Percentiles rank a stretch among this genome's conserved stretches.
Evolutionary conservation across 768 basidiomycete species (phyloP).

Genomic region (Lactarius psammicola): DNA sequence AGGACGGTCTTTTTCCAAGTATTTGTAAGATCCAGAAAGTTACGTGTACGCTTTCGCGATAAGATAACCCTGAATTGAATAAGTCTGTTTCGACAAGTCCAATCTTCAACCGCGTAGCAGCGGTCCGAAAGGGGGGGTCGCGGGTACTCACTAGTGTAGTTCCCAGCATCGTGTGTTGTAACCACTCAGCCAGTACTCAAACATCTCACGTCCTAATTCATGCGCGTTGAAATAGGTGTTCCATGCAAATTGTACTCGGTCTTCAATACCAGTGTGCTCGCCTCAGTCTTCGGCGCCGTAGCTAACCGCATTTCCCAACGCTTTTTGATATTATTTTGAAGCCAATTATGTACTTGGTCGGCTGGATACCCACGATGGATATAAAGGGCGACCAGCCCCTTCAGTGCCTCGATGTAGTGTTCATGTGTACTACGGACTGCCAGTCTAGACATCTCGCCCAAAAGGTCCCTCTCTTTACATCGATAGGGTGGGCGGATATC

Average conservation of each 20-base stretch:
- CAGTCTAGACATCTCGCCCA: not conserved
- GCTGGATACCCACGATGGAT: not conserved
- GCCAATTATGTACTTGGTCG: not conserved
- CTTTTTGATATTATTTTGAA: accelerated
- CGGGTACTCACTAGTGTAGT: no score
- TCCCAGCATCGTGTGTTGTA: no score
- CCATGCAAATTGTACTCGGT: constrained; percentile 10
- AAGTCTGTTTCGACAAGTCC: no score
- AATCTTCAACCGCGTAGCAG: no score
- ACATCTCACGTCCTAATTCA: not conserved
- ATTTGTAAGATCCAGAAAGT: no score
- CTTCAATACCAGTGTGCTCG: not conserved
- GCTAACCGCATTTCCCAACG: no score
- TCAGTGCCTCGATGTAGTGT: not conserved
- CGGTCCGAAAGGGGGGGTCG: no score
- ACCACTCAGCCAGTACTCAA: no score
- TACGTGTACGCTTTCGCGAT: no score
- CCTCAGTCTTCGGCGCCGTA: no score
- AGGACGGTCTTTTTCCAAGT: no score
- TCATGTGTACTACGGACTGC: not conserved
- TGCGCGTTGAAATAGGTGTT: constrained; percentile 5
- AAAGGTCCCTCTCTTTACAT: not conserved
- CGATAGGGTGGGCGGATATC: not conserved
- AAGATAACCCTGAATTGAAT: no score
- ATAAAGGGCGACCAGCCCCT: not conserved